phyloP scores from a whole-genome alignment of 768 basidiomycete genomes.

The Tephrocybe sp. region DNA sequence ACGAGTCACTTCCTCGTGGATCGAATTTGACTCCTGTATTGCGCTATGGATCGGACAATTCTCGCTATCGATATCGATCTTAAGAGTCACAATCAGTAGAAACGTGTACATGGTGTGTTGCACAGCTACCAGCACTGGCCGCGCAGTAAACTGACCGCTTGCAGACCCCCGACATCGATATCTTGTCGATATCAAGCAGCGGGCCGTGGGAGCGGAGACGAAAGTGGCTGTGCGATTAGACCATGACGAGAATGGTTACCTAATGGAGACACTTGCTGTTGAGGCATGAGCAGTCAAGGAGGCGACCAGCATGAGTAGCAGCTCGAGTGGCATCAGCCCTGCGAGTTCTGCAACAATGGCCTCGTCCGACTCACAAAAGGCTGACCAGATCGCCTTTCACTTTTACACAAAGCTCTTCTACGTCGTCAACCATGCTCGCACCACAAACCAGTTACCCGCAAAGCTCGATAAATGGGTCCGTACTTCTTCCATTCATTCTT shows the following conservation, averaged over 20 bases:
- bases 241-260: constrained; percentile 10
- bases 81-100: too few relatives aligned
- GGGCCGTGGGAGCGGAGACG: too few relatives aligned
- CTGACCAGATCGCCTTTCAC: constrained; percentile 83
- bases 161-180: too few relatives aligned
- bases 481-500: constrained; percentile 13
- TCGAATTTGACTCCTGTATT: too few relatives aligned
- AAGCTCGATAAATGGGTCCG: constrained; percentile 84
- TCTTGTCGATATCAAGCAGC: too few relatives aligned
- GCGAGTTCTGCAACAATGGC: constrained; percentile 20
- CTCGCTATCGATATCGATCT: too few relatives aligned
- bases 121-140: too few relatives aligned
- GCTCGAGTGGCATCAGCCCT: constrained; percentile 10
- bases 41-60: too few relatives aligned
- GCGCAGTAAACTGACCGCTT: too few relatives aligned
- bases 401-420: constrained; percentile 82
- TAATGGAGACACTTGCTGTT: constrained; percentile 10
- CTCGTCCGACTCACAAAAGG: constrained; percentile 52
- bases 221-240: constrained; percentile 10
- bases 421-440: constrained; percentile 69
- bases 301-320: constrained; percentile 8
- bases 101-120: too few relatives aligned
- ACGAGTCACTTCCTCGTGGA: too few relatives aligned
- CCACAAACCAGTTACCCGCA: constrained; percentile 42
- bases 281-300: constrained; percentile 11